Evolutionary conservation across 495 filamentous ascomycete species (phyloP).

Genomic region (Podospora tetraspora): DNA sequence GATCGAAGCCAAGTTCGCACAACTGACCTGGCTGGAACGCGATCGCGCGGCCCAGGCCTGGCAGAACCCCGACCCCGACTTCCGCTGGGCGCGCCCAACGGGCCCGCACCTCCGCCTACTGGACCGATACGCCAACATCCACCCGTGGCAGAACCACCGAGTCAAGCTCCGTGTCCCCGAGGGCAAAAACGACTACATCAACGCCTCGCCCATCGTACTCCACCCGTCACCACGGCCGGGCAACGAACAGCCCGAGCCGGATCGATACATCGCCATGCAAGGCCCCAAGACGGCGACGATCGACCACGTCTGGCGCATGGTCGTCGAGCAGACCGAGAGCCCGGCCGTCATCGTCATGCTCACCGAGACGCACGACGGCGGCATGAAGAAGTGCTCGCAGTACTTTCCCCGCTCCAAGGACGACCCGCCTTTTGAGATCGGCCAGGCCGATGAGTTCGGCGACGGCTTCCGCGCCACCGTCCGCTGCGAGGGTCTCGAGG

Average conservation of each 20-base stretch:
- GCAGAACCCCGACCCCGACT: conserved; percentile 41
- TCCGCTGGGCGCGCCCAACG: conserved; percentile 51
- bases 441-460: conserved; percentile 56
- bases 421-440: conserved; percentile 49
- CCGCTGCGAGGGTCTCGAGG: conserved; percentile 46
- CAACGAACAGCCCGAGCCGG: conserved; percentile 26
- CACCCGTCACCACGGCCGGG: conserved; percentile 57
- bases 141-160: conserved; percentile 80
- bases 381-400: conserved; percentile 82
- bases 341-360: conserved; percentile 93
- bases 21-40: conserved; percentile 59
- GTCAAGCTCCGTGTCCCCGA: conserved; percentile 77
- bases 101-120: conserved; percentile 47
- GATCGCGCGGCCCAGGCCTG: conserved; percentile 45
- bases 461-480: conserved; percentile 56
- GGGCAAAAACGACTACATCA: conserved; percentile 86
- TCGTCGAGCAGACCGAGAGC: conserved; percentile 74
- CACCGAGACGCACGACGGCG: conserved; percentile 78
- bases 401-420: conserved; percentile 71
- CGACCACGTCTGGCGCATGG: conserved; percentile 92
- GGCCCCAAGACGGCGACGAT: conserved; percentile 70
- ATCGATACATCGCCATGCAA: conserved; percentile 58
- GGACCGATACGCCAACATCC: conserved; percentile 81
- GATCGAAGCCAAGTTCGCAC: conserved; percentile 51
- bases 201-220: conserved; percentile 82